Evolutionary conservation across 2,329 filamentous ascomycete species (phyloP).

Genomic region (Hymenoscyphus occultus): DNA sequence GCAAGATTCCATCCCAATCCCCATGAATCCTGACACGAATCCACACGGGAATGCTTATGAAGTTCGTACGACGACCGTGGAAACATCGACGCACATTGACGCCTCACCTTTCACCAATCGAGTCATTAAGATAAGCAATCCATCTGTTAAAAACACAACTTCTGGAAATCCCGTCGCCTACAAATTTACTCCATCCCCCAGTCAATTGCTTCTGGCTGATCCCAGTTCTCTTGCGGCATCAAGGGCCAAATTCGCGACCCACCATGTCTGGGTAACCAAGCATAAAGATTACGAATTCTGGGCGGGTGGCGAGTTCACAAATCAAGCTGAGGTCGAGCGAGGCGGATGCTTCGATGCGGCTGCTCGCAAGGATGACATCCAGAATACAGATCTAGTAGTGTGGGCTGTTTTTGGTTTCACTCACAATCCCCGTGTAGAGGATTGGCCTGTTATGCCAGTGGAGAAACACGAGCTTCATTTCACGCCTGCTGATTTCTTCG

Average conservation of each 20-base stretch:
- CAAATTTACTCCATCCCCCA: slow-evolving; percentile 53
- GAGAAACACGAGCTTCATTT: slow-evolving; percentile 51
- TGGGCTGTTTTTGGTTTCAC: slow-evolving; percentile 60
- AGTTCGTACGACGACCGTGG: slow-evolving; percentile 46
- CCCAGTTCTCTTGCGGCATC: slow-evolving; percentile 45
- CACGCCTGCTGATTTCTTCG: slow-evolving; percentile 52
- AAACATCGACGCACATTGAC: slow-evolving; percentile 46
- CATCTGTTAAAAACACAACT: slow-evolving; percentile 48
- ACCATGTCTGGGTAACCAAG: slow-evolving; percentile 54
- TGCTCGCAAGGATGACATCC: slow-evolving; percentile 46
- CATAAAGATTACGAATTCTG: slow-evolving; percentile 53
- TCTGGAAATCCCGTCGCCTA: slow-evolving; percentile 54
- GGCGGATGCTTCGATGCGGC: slow-evolving; percentile 50
- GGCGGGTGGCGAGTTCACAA: slow-evolving; percentile 54
- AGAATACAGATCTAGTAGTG: slow-evolving; percentile 53
- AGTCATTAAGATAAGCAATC: slow-evolving; percentile 57
- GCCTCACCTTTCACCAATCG: slow-evolving; percentile 47
- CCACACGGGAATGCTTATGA: slow-evolving; percentile 51
- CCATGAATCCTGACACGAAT: slow-evolving; percentile 48
- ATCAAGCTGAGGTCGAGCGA: slow-evolving; percentile 51
- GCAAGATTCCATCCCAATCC: slow-evolving; percentile 58
- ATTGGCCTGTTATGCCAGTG: slow-evolving; percentile 67
- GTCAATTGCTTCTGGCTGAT: slow-evolving; percentile 55
- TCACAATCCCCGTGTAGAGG: slow-evolving; percentile 61
- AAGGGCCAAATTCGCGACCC: slow-evolving; percentile 52